Conservation (phyloP, 257 asterid genomes). For the Solanum chiquidenum region DNA sequence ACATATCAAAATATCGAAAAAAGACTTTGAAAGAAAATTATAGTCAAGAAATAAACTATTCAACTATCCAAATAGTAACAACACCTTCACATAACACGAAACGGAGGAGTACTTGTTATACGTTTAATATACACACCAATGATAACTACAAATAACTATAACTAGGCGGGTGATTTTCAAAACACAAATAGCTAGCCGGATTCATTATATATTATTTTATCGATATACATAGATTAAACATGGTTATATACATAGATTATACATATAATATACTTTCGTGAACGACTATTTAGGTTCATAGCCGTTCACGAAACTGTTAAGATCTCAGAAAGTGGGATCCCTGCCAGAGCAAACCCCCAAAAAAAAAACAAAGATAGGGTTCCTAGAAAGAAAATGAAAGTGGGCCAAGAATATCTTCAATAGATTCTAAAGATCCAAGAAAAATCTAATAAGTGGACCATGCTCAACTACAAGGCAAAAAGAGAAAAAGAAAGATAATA, state of each 20-base stretch:
- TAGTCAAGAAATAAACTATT: not conserved
- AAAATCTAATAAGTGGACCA: not conserved
- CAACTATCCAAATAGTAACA: not conserved
- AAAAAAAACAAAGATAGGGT: slow-evolving; percentile 10
- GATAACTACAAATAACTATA: not conserved
- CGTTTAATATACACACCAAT: not conserved
- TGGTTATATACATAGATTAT: not conserved
- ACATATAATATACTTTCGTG: not conserved
- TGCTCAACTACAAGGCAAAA: not conserved
- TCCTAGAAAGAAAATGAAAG: not conserved
- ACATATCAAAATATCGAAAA: not conserved
- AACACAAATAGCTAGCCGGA: not conserved
- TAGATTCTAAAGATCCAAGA: not conserved
- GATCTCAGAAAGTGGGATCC: not conserved
- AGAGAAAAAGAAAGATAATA: not conserved
- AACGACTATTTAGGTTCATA: not conserved
- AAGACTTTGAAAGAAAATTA: not conserved
- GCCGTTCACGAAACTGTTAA: not conserved
- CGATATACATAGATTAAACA: not conserved
- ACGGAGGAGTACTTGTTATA: not conserved
- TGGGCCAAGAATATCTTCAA: not conserved
- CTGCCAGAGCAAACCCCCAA: not conserved
- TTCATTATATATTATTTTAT: not conserved
- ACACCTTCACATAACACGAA: not conserved
- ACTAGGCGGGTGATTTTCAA: not conserved